A percentile compares a stretch with the other conserved stretches of the same genome.
Conservation (phyloP, 352 stramenopile species). For the Phytophthora aleatoria region DNA sequence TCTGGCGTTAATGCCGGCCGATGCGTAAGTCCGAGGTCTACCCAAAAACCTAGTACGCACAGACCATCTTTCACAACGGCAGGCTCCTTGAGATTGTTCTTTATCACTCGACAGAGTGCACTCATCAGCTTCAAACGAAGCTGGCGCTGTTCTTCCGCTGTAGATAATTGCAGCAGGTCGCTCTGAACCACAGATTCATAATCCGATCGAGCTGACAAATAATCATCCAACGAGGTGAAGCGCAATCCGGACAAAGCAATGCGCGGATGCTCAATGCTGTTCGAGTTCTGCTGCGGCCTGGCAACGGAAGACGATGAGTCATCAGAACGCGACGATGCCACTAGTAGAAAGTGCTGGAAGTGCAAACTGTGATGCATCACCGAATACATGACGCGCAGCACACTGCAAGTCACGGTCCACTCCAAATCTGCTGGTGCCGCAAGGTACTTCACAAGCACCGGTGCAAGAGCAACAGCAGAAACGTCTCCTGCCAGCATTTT, state of each 20-base stretch:
- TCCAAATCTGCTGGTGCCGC: slow-evolving; percentile 46
- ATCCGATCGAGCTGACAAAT: slow-evolving; percentile 38
- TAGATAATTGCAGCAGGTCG: slow-evolving; percentile 25
- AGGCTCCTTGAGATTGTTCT: slow-evolving; percentile 53
- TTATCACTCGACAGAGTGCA: slow-evolving; percentile 55
- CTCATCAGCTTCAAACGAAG: slow-evolving; percentile 47
- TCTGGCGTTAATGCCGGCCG: slow-evolving; percentile 29
- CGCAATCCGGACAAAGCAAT: slow-evolving; percentile 45
- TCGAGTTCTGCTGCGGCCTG: slow-evolving; percentile 9
- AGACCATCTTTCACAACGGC: slow-evolving; percentile 48
- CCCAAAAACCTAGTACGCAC: slow-evolving; percentile 50
- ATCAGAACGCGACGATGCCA: slow-evolving; percentile 29
- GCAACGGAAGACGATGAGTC: slow-evolving; percentile 15
- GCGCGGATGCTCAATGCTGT: slow-evolving; percentile 40
- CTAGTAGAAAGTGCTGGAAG: slow-evolving; percentile 59
- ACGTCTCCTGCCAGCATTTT: slow-evolving; percentile 56
- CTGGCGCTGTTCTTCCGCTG: slow-evolving; percentile 40
- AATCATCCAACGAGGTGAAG: slow-evolving; percentile 55
- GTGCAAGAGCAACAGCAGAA: slow-evolving; percentile 44
- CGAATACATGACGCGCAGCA: slow-evolving; percentile 55
- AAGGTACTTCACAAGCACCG: slow-evolving; percentile 62
- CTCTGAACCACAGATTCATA: slow-evolving; percentile 20
- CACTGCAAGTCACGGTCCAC: slow-evolving; percentile 44
- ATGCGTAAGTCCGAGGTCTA: slow-evolving; percentile 41
- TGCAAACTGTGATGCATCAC: slow-evolving; percentile 54